Percentiles rank a stretch among this genome's conserved stretches.
Evolutionary conservation across 2,329 filamentous ascomycete species (phyloP).

Genomic region (Acrodontium crateriforme): DNA sequence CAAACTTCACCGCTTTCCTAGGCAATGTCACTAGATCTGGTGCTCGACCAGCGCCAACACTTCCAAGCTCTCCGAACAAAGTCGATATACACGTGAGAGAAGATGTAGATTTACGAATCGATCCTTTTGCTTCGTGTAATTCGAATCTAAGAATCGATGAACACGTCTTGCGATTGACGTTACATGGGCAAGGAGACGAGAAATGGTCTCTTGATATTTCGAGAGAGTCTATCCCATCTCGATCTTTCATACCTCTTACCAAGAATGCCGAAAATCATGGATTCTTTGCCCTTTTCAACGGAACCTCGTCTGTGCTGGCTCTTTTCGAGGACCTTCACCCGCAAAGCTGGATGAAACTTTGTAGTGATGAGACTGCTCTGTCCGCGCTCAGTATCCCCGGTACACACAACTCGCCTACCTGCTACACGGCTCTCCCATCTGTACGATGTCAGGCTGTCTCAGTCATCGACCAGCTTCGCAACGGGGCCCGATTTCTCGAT

Average conservation of each 20-base stretch:
- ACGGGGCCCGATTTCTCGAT: constrained; percentile 90
- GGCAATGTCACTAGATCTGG: constrained; percentile 15
- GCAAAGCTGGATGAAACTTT: constrained; percentile 64
- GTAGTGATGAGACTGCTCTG: constrained; percentile 58
- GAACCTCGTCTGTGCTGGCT: constrained; percentile 28
- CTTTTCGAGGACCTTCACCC: constrained; percentile 61
- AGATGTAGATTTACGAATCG: constrained; percentile 49
- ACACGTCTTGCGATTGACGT: constrained; percentile 55
- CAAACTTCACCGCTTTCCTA: constrained; percentile 20
- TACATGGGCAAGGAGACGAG: constrained; percentile 47
- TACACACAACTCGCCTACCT: constrained; percentile 88
- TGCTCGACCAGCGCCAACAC: constrained; percentile 25
- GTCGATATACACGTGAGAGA: constrained; percentile 47
- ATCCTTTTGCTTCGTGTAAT: constrained; percentile 51
- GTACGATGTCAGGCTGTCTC: constrained; percentile 83
- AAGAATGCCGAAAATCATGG: constrained; percentile 25
- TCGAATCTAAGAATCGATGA: constrained; percentile 50
- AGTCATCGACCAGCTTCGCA: constrained; percentile 63
- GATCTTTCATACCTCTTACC: constrained; percentile 25
- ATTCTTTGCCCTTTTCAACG: constrained; percentile 31
- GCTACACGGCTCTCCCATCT: constrained; percentile 71
- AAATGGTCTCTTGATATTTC: constrained; percentile 62
- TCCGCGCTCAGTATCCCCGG: constrained; percentile 80
- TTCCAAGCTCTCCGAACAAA: constrained; percentile 36
- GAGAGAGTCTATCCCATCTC: constrained; percentile 32